Evolutionary conservation across 257 asterid species (phyloP), one percentile per base, ranked within the genome.

Genomic region (Solanum infundibuliforme): DNA sequence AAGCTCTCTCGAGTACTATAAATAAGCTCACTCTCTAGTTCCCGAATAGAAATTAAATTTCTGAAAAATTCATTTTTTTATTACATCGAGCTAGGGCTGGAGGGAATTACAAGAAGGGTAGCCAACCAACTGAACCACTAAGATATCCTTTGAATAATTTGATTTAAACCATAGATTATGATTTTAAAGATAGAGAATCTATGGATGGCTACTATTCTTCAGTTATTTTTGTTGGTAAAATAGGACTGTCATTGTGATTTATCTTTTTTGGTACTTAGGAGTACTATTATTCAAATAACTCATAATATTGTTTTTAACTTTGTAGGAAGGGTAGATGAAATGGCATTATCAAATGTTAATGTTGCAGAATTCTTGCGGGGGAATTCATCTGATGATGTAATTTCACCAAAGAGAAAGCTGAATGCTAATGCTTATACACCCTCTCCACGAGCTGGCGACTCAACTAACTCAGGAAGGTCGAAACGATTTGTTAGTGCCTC

Each of bases 291-390:
- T 29, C 68, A 48, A 48, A 18, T 29, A 52, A 34, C 60, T 66
- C 60, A 4, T 68, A 36, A 27, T 18, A 5, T 69, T 20, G 14
- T 75, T 66, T 65, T 13, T 31, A 32, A 39, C 31, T 69, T 52
- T 88, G 81, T 79, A 88, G 91, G 88, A 31, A 88, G 71, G 39
- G 10, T 55, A 41, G 55, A 48, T 12, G 73, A 68, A 21, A 84
- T 81, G 60, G 39, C 88, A 29, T 20, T 38, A 48, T 55, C 86
- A 35, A 65, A 62, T 21, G 74, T 84, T 68, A 71, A 79, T 27
- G 39, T 39, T 23, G 23, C 85, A n/a, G 65, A 48, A 27, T 77
- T 65, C 4, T 36, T 25, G 38, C 16, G 29, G 23, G 77, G 86
- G n/a, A 27, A 83, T 39, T 74, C 89, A 75, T 84, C 89, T 75